These are phyloP conservation scores for Magnolia changhungtana DNA, from an alignment of 164 flowering plant genomes.

Conservation along the genomic window DNA sequence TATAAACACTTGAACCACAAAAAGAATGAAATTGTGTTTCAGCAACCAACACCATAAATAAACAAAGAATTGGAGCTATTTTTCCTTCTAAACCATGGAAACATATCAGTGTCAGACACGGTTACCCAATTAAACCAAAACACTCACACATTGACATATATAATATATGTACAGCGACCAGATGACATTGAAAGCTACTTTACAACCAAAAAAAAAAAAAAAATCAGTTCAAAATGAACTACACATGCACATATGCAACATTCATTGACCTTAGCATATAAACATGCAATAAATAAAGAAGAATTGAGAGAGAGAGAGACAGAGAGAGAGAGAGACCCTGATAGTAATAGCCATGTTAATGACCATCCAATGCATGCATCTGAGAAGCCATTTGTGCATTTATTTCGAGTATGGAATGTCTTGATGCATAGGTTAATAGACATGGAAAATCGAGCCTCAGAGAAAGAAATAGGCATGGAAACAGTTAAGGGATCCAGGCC, in stretches of 20 bases:
- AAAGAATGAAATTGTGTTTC: not conserved
- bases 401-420: too few species aligned
- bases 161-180: not conserved
- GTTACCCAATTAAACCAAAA: too few species aligned
- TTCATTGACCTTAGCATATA: not conserved
- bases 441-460: not conserved
- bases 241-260: not conserved
- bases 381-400: not conserved
- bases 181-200: not conserved
- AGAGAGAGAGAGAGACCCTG: not conserved
- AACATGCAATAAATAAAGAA: not conserved
- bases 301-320: not conserved
- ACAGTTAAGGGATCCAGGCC: not conserved
- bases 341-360: not conserved
- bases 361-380: not conserved
- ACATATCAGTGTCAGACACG: not conserved
- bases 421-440: not conserved
- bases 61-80: not conserved
- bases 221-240: not conserved
- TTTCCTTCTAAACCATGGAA: not conserved
- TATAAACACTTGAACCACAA: conserved; percentile 56
- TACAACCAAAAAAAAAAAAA: not conserved
- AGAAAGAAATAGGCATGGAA: not conserved
- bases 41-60: not conserved
- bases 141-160: not conserved